A percentile compares a stretch with the other conserved stretches of the same genome.
phyloP scores from a whole-genome alignment of 305 asterid genomes.

The Fraxinus greggii region DNA sequence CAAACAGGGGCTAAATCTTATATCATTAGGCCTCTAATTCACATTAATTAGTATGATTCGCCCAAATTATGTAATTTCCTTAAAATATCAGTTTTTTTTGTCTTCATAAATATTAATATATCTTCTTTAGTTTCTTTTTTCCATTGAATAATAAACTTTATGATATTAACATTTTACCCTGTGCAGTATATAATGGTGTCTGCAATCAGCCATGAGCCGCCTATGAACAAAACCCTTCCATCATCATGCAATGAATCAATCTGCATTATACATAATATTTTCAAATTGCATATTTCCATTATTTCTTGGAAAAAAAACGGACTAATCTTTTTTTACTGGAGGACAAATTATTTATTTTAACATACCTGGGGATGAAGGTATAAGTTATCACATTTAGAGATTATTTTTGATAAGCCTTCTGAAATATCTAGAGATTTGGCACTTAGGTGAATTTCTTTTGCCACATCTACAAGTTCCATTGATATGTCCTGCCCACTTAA shows the following conservation, averaged over 20 bases:
- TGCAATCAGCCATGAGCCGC: slow-evolving; percentile 58
- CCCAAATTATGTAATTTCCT: neutral
- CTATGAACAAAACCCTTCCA: slow-evolving; percentile 63
- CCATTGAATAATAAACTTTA: neutral
- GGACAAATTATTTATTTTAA: neutral
- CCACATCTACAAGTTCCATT: slow-evolving; percentile 69
- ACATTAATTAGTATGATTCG: neutral
- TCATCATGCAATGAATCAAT: slow-evolving; percentile 73
- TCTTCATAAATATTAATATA: neutral
- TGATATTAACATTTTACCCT: slow-evolving; percentile 48
- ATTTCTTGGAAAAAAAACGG: neutral
- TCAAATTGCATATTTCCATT: neutral
- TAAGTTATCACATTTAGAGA: slow-evolving; percentile 55
- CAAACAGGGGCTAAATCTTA: neutral
- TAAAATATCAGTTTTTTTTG: neutral
- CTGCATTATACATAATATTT: slow-evolving; percentile 35
- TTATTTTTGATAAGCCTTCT: slow-evolving; percentile 64
- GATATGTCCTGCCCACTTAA: slow-evolving; percentile 87
- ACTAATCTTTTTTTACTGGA: neutral
- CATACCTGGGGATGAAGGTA: slow-evolving; percentile 68
- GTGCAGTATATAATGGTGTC: slow-evolving; percentile 83
- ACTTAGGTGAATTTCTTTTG: slow-evolving; percentile 76
- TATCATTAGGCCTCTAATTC: neutral
- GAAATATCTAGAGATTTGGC: slow-evolving; percentile 47
- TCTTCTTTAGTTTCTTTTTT: neutral